phyloP scores from a whole-genome alignment of 768 basidiomycete species.

The Suillus spraguei region DNA sequence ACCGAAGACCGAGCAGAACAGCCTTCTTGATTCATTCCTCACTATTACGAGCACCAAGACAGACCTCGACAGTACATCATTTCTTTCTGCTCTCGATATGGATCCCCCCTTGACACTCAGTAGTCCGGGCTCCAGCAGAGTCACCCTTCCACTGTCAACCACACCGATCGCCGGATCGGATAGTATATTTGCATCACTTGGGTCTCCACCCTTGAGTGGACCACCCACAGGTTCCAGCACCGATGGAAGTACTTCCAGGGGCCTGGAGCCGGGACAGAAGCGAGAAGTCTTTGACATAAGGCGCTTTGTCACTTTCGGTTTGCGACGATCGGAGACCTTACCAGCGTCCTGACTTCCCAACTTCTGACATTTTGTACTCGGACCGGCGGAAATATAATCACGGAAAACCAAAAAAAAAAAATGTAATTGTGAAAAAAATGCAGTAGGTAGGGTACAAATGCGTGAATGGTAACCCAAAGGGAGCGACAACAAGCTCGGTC shows the following conservation, averaged over 20 bases:
- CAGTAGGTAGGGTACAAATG: conserved; percentile 13
- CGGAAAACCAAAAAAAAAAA: conserved; percentile 2
- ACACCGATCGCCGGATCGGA: conserved; percentile 42
- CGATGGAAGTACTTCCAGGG: conserved; percentile 38
- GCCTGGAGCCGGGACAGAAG: conserved; percentile 49
- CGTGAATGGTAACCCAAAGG: conserved; percentile 2
- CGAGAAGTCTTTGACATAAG: conserved; percentile 87
- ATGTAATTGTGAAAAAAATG: conserved; percentile 4
- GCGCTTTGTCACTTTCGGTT: conserved; percentile 87
- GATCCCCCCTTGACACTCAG: conserved; percentile 69
- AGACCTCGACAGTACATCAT: conserved; percentile 87
- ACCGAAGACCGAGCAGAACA: conserved; percentile 82
- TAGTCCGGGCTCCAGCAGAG: conserved; percentile 67
- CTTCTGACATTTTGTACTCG: not conserved
- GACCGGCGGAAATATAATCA: not conserved
- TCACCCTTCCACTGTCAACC: conserved; percentile 50
- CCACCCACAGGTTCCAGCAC: conserved; percentile 63
- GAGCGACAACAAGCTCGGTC: conserved; percentile 7
- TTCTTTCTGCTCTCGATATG: conserved; percentile 95
- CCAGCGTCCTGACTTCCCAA: not conserved
- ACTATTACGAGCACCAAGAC: conserved; percentile 91
- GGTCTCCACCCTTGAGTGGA: conserved; percentile 64
- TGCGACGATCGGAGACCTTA: conserved; percentile 49
- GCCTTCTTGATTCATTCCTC: conserved; percentile 88
- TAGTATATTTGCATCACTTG: conserved; percentile 58